phyloP scores from a whole-genome alignment of 768 basidiomycete genomes.

The Suillus sp. region DNA sequence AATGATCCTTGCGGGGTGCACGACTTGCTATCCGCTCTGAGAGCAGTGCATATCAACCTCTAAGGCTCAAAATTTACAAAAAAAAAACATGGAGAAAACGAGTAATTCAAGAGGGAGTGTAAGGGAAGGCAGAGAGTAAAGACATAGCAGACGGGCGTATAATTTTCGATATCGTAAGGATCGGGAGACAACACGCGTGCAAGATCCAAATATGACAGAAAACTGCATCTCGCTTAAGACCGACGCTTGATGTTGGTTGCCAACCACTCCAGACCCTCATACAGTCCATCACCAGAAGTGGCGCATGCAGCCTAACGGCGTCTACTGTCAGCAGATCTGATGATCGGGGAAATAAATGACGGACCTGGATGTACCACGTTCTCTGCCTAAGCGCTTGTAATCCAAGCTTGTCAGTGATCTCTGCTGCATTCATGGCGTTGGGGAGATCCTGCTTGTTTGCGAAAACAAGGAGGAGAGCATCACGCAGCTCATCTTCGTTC shows the following conservation, averaged over 20 bases:
- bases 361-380: slow-evolving; percentile 96
- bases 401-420: slow-evolving; percentile 99
- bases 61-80: slow-evolving; percentile 34
- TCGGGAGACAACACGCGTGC: slow-evolving; percentile 60
- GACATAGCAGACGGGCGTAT: slow-evolving; percentile 47
- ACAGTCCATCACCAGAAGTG: slow-evolving; percentile 97
- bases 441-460: slow-evolving; percentile 99
- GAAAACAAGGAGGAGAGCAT: slow-evolving; percentile 97
- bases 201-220: slow-evolving; percentile 43
- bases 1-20: not conserved
- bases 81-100: slow-evolving; percentile 26
- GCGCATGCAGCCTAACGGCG: slow-evolving; percentile 86
- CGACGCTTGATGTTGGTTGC: slow-evolving; percentile 88
- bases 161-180: slow-evolving; percentile 60
- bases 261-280: slow-evolving; percentile 98
- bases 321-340: slow-evolving; percentile 21
- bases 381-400: slow-evolving; percentile 96
- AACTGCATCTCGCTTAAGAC: slow-evolving; percentile 48
- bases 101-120: slow-evolving; percentile 29
- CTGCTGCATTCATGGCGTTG: slow-evolving; percentile 99
- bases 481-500: slow-evolving; percentile 98
- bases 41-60: slow-evolving; percentile 27
- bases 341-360: slow-evolving; percentile 26
- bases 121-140: slow-evolving; percentile 35
- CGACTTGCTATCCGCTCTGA: not conserved